These are phyloP conservation scores for Cyberlindnera misumaiensis DNA, from an alignment of 805 yeast species.

Conservation along the genomic window DNA sequence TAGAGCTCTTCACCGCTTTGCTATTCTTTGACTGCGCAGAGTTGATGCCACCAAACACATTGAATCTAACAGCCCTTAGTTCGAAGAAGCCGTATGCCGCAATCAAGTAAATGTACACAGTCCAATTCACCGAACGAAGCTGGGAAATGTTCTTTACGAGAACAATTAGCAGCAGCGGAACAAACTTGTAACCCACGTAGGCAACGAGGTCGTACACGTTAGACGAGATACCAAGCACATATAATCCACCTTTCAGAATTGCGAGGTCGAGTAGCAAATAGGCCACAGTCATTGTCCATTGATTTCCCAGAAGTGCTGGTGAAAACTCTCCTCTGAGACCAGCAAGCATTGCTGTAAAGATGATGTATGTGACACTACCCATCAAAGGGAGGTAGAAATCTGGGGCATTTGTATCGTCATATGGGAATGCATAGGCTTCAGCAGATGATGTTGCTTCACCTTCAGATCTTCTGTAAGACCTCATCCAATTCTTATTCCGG, in stretches of 20 bases:
- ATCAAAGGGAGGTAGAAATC: slow-evolving; percentile 93
- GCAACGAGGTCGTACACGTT: slow-evolving; percentile 79
- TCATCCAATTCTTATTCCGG: slow-evolving; percentile 75
- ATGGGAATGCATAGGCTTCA: slow-evolving; percentile 60
- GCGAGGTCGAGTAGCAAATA: slow-evolving; percentile 70
- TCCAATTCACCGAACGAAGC: slow-evolving; percentile 38
- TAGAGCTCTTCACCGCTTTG: slow-evolving; percentile 68
- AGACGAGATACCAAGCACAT: slow-evolving; percentile 63
- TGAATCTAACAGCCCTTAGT: slow-evolving; percentile 46
- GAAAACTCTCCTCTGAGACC: slow-evolving; percentile 89
- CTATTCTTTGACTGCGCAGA: slow-evolving; percentile 54
- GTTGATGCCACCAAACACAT: slow-evolving; percentile 32
- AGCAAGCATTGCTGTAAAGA: slow-evolving; percentile 75
- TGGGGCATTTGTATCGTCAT: slow-evolving; percentile 88
- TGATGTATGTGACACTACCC: slow-evolving; percentile 83
- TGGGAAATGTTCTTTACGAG: slow-evolving; percentile 42
- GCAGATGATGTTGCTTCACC: slow-evolving; percentile 22
- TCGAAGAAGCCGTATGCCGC: slow-evolving; percentile 59
- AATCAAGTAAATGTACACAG: slow-evolving; percentile 42
- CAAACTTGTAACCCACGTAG: slow-evolving; percentile 91
- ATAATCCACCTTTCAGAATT: slow-evolving; percentile 74
- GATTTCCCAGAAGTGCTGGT: slow-evolving; percentile 84
- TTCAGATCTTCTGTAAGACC: slow-evolving; percentile 36
- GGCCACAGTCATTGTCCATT: slow-evolving; percentile 81
- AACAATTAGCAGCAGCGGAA: slow-evolving; percentile 60